Conservation (phyloP, 805 yeast genomes). For the Candida suzukii region DNA sequence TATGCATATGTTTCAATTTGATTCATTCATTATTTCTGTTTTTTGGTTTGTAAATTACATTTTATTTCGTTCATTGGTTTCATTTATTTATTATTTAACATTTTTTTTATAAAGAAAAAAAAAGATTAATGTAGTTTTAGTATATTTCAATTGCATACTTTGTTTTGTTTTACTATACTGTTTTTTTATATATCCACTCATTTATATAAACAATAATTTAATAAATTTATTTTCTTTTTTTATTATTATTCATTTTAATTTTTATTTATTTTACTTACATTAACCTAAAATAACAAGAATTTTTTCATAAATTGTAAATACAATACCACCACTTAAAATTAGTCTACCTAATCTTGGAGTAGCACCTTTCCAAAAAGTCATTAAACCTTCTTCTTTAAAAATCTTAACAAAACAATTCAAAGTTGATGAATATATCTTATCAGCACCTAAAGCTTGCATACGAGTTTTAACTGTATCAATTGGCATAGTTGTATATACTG, state of each 20-base stretch:
- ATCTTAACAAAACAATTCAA: constrained; percentile 75
- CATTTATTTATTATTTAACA: no score
- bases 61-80: no score
- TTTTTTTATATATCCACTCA: no score
- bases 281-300: constrained; percentile 55
- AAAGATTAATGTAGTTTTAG: not conserved
- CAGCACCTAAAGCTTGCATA: constrained; percentile 89
- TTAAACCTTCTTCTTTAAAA: constrained; percentile 79
- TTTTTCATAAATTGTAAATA: constrained; percentile 92
- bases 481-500: constrained; percentile 93
- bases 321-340: constrained; percentile 93
- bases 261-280: not conserved
- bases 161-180: no score
- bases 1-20: no score
- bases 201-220: not conserved
- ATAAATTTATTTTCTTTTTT: not conserved
- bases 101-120: no score
- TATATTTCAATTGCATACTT: no score
- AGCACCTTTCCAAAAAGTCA: constrained; percentile 96
- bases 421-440: constrained; percentile 63
- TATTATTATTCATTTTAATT: not conserved
- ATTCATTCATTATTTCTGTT: no score
- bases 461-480: constrained; percentile 93
- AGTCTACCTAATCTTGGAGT: constrained; percentile 93
- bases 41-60: no score